phyloP scores from a whole-genome alignment of 495 filamentous ascomycete genomes.

The Aspergillus leporis region DNA sequence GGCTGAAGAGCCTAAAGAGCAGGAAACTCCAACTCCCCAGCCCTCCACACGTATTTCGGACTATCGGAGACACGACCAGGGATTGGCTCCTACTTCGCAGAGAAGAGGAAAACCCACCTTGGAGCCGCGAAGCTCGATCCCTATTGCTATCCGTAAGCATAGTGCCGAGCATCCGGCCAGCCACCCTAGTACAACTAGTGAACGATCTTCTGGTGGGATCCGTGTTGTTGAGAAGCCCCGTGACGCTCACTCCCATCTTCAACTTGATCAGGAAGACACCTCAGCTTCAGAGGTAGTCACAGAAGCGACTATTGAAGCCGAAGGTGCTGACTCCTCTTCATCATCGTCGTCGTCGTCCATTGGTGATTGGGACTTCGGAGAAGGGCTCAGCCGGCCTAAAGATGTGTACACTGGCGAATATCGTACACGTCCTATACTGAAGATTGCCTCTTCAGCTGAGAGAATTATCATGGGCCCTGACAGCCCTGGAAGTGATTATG shows the following conservation, averaged over 20 bases:
- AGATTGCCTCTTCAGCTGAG: constrained; percentile 36
- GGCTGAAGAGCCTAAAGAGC: not conserved
- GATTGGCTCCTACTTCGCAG: not conserved
- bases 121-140: constrained; percentile 19
- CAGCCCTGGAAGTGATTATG: not conserved
- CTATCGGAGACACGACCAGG: not conserved
- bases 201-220: constrained; percentile 8
- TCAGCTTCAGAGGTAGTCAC: not conserved
- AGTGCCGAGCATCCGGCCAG: constrained; percentile 3
- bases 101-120: constrained; percentile 3
- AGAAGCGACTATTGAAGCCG: not conserved
- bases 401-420: constrained; percentile 28
- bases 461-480: constrained; percentile 34
- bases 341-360: constrained; percentile 18
- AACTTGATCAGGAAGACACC: not conserved
- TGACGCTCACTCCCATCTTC: constrained; percentile 13
- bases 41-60: constrained; percentile 5
- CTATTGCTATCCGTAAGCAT: constrained; percentile 12
- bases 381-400: constrained; percentile 13
- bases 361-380: constrained; percentile 13
- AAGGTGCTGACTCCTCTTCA: not conserved
- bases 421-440: constrained; percentile 31
- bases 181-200: constrained; percentile 1
- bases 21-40: not conserved
- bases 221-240: constrained; percentile 13